These are phyloP conservation scores for Phytopythium kandeliae DNA, from an alignment of 352 stramenopile species.

Conservation along the genomic window DNA sequence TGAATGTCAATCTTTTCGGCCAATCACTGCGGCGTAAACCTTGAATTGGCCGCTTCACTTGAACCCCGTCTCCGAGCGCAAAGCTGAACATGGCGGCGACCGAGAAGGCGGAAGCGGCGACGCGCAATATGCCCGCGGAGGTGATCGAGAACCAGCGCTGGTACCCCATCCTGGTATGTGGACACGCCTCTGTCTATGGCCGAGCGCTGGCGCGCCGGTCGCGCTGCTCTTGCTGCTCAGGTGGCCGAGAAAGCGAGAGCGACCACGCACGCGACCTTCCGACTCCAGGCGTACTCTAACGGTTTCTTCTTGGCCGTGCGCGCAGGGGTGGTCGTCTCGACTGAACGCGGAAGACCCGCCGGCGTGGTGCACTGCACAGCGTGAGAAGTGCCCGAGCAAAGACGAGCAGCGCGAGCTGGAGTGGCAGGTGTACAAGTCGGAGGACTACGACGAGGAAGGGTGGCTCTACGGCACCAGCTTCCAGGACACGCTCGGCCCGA, in stretches of 20 bases:
- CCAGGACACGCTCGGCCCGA: slow-evolving; percentile 50
- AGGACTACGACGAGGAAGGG: slow-evolving; percentile 83
- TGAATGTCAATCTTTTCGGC: too few species aligned
- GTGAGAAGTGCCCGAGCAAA: slow-evolving; percentile 35
- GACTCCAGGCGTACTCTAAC: slow-evolving; percentile 4
- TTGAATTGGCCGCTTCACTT: too few species aligned
- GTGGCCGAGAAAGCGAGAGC: too few species aligned
- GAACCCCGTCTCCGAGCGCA: slow-evolving; percentile 7
- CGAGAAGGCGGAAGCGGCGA: not conserved
- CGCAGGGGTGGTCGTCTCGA: slow-evolving; percentile 68
- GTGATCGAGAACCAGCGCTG: slow-evolving; percentile 87
- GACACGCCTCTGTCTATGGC: not conserved
- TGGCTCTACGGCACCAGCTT: slow-evolving; percentile 81
- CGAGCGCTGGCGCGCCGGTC: too few species aligned
- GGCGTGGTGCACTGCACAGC: slow-evolving; percentile 49
- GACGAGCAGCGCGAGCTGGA: slow-evolving; percentile 54
- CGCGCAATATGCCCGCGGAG: slow-evolving; percentile 33
- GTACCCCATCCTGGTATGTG: slow-evolving; percentile 68
- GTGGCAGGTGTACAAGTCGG: slow-evolving; percentile 78
- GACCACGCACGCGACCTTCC: too few species aligned
- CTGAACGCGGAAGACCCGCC: slow-evolving; percentile 68
- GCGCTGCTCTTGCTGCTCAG: too few species aligned
- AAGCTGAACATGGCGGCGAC: slow-evolving; percentile 3
- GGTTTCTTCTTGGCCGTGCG: not conserved
- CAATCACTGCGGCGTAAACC: too few species aligned